Conservation (phyloP, 768 basidiomycete species). For the Podaxis rugospora region DNA sequence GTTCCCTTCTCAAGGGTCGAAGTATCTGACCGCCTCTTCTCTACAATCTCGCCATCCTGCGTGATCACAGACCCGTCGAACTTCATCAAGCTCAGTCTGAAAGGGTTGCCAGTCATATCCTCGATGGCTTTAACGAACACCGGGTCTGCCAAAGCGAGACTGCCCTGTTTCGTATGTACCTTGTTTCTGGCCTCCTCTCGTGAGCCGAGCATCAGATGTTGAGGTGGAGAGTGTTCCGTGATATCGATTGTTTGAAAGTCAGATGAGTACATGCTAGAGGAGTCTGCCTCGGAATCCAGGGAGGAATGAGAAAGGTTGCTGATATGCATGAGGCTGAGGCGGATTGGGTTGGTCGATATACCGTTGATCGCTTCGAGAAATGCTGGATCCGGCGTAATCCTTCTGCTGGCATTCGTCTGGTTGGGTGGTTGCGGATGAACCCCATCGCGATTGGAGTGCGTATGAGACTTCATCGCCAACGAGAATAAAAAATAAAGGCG, state of each 20-base stretch:
- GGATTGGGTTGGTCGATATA: background rate
- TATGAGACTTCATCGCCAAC: background rate
- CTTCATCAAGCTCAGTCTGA: background rate
- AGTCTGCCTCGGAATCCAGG: background rate
- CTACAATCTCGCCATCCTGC: background rate
- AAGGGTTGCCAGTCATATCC: background rate
- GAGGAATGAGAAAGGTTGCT: background rate
- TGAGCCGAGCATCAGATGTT: background rate
- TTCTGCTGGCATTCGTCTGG: background rate
- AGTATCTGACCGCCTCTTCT: background rate
- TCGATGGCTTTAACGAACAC: background rate
- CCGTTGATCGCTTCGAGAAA: background rate
- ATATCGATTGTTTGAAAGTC: background rate
- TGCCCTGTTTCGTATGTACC: background rate
- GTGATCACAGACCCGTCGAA: background rate
- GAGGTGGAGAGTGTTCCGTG: background rate
- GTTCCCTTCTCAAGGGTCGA: background rate
- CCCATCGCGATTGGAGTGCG: background rate
- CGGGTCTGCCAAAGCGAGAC: background rate
- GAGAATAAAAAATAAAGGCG: background rate
- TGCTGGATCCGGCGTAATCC: background rate
- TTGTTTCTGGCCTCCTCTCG: background rate
- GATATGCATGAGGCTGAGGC: background rate
- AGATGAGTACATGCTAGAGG: background rate
- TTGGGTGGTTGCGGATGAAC: background rate